Evolutionary conservation across 2,329 filamentous ascomycete species (phyloP), one percentile per base, ranked within the genome.

Genomic region (Botrytis medusae): DNA sequence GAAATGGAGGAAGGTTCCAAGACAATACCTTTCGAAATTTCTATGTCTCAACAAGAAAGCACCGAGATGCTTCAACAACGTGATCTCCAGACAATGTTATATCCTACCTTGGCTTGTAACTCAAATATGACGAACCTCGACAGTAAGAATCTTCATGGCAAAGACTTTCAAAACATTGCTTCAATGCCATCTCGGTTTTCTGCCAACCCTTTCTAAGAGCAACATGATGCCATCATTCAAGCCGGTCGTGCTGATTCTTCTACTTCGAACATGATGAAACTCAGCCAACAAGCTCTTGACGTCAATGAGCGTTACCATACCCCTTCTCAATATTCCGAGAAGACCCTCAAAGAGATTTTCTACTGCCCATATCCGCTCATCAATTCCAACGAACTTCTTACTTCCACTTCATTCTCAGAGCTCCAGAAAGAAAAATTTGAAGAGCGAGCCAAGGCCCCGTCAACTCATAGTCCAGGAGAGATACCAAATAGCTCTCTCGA

Each of bases 31-130:
- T 46, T 22, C 9, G 18, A 54, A 54, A 14, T 8, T 14, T 29
- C 14, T 3, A 54, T 16, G 14, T 16, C n/a, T 54, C 6, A 2
- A 51, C 12, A n/a, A 20, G 0, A 40, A 40, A 0, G 2, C 3
- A 0, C 63, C 8, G 18, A 6, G 14, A 37, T 2, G 22, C 5
- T 29, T 4, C 16, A n/a, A 51, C 14, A n/a, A 51, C 22, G 14
- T 51, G 4, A n/a, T 25, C 1, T 0, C 14, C 48, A 6, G 10
- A 16, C 22, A 8, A n/a, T 20, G 8, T 54, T 2, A 0, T 4
- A 14, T 54, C n/a, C 51, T 7, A 16, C 2, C 10, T 16, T 29
- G 1, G 2, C 1, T 54, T 10, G 25, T 4, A 16, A 12, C 5
- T n/a, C 1, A 10, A n/a, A 54, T n/a, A 54, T 14, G 48, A n/a